Evolutionary conservation across 108 stramenopile species (phyloP).

Genomic region (Parmales sp.): DNA sequence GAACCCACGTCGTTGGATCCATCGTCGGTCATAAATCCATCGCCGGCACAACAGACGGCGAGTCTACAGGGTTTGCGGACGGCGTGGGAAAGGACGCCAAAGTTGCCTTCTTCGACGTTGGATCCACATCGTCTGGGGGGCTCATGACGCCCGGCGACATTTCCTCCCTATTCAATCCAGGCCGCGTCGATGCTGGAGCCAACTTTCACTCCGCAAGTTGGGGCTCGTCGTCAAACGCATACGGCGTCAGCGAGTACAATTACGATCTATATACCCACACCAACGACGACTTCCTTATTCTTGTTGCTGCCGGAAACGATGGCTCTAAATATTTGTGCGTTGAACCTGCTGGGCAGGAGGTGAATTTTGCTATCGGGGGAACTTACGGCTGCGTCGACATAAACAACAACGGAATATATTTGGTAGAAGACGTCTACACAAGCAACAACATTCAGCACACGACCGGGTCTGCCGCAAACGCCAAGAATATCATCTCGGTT

Average conservation of each 20-base stretch:
- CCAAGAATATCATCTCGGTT: constrained; percentile 54
- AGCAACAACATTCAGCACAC: too few species aligned
- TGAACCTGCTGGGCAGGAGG: constrained; percentile 6
- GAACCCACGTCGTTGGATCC: constrained; percentile 27
- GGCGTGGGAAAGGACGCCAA: constrained; percentile 24
- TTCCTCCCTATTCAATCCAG: background rate
- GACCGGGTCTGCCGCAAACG: constrained; percentile 46
- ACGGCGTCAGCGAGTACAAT: constrained; percentile 23
- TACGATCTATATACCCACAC: constrained; percentile 35
- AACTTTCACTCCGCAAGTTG: constrained; percentile 37
- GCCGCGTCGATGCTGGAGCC: constrained; percentile 16
- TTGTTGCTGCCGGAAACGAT: constrained; percentile 26
- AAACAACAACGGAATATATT: too few species aligned
- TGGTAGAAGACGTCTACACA: too few species aligned
- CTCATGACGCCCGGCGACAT: constrained; percentile 21
- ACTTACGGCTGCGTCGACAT: too few species aligned
- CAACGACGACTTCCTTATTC: constrained; percentile 30
- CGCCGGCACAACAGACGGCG: background rate
- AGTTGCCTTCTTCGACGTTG: constrained; percentile 30
- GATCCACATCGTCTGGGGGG: constrained; percentile 10
- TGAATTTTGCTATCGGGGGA: too few species aligned
- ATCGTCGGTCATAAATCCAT: constrained; percentile 21
- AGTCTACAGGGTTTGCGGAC: constrained; percentile 8
- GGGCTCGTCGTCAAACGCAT: constrained; percentile 23
- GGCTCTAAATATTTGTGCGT: too few species aligned